These are phyloP conservation scores for Datisca glomerata DNA, from an alignment of 306 rosid species.

Conservation along the genomic window DNA sequence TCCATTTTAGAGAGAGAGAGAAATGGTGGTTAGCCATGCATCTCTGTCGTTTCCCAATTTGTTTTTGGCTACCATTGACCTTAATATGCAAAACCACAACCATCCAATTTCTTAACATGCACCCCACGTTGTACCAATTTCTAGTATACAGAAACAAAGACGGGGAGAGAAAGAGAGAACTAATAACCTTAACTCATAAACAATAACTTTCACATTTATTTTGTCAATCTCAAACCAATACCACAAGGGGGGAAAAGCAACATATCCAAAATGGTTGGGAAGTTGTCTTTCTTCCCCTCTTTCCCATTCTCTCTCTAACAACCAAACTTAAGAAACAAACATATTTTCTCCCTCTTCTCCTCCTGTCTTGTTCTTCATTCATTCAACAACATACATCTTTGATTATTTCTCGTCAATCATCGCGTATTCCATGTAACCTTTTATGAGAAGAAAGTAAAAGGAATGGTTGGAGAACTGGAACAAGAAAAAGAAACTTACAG, in stretches of 20 bases:
- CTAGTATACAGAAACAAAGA: constrained; percentile 19
- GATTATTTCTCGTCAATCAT: constrained; percentile 8
- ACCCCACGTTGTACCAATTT: constrained; percentile 58
- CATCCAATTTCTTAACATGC: constrained; percentile 58
- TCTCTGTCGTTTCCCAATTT: constrained; percentile 21
- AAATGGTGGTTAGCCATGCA: constrained; percentile 21
- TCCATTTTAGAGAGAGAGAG: constrained; percentile 11
- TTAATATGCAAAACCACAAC: constrained; percentile 31
- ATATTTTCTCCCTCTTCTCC: constrained; percentile 1
- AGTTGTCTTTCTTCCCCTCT: constrained; percentile 16
- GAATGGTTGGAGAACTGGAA: constrained; percentile 22
- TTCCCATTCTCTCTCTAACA: constrained; percentile 10
- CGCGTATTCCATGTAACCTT: constrained; percentile 7
- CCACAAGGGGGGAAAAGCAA: not conserved
- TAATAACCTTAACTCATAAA: constrained; percentile 13
- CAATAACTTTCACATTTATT: constrained; percentile 21
- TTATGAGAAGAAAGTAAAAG: constrained; percentile 11
- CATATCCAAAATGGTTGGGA: constrained; percentile 13
- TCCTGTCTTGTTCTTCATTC: not conserved
- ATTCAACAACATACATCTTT: too few species aligned
- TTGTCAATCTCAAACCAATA: constrained; percentile 18
- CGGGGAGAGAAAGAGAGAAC: constrained; percentile 3
- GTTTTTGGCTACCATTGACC: constrained; percentile 46
- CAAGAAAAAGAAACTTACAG: constrained; percentile 19
- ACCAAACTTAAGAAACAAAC: constrained; percentile 7